A percentile compares a stretch with the other conserved stretches of the same genome.
These are phyloP conservation scores for Symbiodinium pilosum DNA, from an alignment of 73 alveolate species.

Conservation along the genomic window DNA sequence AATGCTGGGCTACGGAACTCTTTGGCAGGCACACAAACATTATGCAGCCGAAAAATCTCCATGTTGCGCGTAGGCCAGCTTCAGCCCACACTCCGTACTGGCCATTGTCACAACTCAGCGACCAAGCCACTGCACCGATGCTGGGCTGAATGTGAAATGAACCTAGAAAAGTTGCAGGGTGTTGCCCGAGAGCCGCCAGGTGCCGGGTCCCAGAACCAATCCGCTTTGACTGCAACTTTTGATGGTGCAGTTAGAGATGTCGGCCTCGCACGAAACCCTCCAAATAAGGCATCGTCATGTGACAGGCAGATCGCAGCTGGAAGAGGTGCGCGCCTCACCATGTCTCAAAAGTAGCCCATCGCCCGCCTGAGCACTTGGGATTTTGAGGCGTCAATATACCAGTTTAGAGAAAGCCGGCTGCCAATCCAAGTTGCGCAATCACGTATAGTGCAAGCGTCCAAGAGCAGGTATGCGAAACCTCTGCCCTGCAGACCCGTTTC, in stretches of 20 bases:
- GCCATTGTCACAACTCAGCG: constrained; percentile 29
- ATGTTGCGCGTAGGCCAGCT: constrained; percentile 26
- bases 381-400: background rate
- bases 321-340: background rate
- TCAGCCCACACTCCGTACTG: constrained; percentile 81
- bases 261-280: too few relatives aligned
- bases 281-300: background rate
- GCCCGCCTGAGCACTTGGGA: background rate
- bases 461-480: constrained; percentile 30
- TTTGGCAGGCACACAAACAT: background rate
- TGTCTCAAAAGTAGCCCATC: constrained; percentile 49
- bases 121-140: background rate
- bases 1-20: background rate
- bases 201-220: constrained; percentile 67
- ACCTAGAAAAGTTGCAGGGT: constrained; percentile 12
- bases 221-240: constrained; percentile 31
- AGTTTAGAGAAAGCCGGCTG: background rate
- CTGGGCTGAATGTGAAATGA: too few relatives aligned
- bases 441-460: constrained; percentile 47
- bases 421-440: constrained; percentile 5
- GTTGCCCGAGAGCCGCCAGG: constrained; percentile 45
- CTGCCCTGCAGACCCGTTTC: constrained; percentile 58
- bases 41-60: constrained; percentile 26
- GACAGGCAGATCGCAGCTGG: background rate
- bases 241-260: constrained; percentile 49